A percentile compares a stretch with the other conserved stretches of the same genome.
Evolutionary conservation across 441 rosid species (phyloP).

Genomic region (Erodium moschatum): DNA sequence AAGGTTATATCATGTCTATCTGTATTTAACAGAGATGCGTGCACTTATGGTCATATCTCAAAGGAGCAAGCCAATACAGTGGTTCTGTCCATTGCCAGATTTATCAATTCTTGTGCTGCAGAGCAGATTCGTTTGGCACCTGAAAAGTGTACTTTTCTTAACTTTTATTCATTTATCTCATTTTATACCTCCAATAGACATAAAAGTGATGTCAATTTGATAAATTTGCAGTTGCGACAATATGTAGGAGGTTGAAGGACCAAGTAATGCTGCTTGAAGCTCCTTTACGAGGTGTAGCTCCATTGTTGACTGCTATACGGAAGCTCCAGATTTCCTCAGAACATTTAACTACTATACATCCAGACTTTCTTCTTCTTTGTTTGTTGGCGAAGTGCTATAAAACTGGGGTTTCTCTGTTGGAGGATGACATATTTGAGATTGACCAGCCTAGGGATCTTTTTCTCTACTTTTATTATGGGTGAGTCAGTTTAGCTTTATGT

Average conservation of each 20-base stretch:
- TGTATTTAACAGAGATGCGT: conserved; percentile 48
- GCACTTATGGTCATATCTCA: conserved; percentile 42
- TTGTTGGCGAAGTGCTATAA: conserved; percentile 63
- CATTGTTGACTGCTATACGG: conserved; percentile 55
- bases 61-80: conserved; percentile 41
- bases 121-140: conserved; percentile 68
- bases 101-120: conserved; percentile 53
- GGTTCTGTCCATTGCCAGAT: conserved; percentile 42
- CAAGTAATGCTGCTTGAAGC: conserved; percentile 49
- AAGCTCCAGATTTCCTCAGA: conserved; percentile 55
- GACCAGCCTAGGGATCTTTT: conserved; percentile 81
- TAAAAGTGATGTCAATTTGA: conserved; percentile 18
- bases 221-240: conserved; percentile 43
- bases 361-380: conserved; percentile 83
- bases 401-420: conserved; percentile 63
- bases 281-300: conserved; percentile 69
- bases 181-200: background rate
- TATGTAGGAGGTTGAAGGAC: conserved; percentile 83
- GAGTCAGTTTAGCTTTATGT: conserved; percentile 26
- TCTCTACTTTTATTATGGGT: conserved; percentile 93
- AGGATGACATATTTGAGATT: conserved; percentile 77
- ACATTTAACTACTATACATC: conserved; percentile 78
- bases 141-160: conserved; percentile 49
- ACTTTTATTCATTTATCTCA: conserved; percentile 7
- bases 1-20: background rate